Evolutionary conservation across 805 yeast species (phyloP).

Genomic region (Pichia kluyveri): DNA sequence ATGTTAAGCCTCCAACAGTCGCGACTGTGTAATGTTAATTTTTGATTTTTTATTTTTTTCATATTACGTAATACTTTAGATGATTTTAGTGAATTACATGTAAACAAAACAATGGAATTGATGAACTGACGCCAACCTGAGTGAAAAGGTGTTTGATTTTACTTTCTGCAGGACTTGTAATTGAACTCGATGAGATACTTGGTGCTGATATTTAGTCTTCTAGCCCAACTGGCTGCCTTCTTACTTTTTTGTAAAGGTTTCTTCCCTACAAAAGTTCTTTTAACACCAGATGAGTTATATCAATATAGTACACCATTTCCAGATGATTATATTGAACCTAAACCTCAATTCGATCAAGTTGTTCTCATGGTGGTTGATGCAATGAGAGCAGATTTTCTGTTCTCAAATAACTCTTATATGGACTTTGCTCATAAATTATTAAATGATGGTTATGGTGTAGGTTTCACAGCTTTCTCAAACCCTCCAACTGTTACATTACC

Average conservation of each 20-base stretch:
- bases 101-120: no score
- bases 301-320: slow-evolving; percentile 25
- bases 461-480: slow-evolving; percentile 83
- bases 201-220: slow-evolving; percentile 8
- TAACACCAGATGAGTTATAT: slow-evolving; percentile 48
- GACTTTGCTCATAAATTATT: slow-evolving; percentile 55
- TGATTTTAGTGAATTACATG: no score
- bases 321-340: slow-evolving; percentile 19
- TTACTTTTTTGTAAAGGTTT: slow-evolving; percentile 71
- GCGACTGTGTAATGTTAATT: no score
- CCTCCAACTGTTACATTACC: slow-evolving; percentile 98
- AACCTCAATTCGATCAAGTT: slow-evolving; percentile 52
- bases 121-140: no score
- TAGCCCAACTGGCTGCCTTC: slow-evolving; percentile 43
- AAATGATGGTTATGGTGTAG: slow-evolving; percentile 61
- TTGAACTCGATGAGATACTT: slow-evolving; percentile 5
- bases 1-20: no score
- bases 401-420: slow-evolving; percentile 58
- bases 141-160: no score
- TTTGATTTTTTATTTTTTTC: no score
- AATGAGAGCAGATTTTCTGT: slow-evolving; percentile 80
- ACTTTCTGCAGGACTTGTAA: no score
- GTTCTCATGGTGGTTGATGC: slow-evolving; percentile 91
- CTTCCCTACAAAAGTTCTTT: slow-evolving; percentile 79
- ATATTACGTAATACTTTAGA: no score